These are phyloP conservation scores for Xerocomellus dryophilus DNA, from an alignment of 768 basidiomycete genomes.

Conservation along the genomic window DNA sequence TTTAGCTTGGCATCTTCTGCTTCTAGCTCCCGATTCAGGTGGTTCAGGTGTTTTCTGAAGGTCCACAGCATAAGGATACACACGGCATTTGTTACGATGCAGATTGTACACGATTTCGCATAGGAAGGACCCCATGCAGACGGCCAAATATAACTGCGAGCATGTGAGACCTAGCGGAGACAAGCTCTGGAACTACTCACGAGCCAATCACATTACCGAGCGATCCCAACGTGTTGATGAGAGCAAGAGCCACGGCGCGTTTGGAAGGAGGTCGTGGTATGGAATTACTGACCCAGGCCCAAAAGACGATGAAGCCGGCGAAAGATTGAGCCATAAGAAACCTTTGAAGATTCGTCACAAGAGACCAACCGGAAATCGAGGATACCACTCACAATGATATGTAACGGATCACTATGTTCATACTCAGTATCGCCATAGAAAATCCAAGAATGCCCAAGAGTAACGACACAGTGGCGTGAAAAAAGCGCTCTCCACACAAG, in stretches of 20 bases:
- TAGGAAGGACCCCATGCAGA: constrained; percentile 69
- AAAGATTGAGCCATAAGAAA: constrained; percentile 79
- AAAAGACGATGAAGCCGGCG: constrained; percentile 65
- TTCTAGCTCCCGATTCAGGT: constrained; percentile 41
- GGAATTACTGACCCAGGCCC: constrained; percentile 51
- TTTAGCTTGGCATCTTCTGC: constrained; percentile 36
- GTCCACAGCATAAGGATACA: constrained; percentile 48
- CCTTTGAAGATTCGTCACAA: constrained; percentile 33
- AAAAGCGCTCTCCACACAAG: constrained; percentile 63
- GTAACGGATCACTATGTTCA: constrained; percentile 62
- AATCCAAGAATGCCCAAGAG: constrained; percentile 65
- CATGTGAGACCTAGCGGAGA: constrained; percentile 4
- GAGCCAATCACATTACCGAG: constrained; percentile 83
- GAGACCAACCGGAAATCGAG: not conserved
- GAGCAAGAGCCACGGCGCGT: constrained; percentile 80
- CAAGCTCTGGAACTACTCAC: constrained; percentile 40
- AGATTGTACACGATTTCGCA: constrained; percentile 66
- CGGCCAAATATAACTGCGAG: constrained; percentile 62
- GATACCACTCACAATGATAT: constrained; percentile 50
- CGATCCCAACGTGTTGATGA: constrained; percentile 79
- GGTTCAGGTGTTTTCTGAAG: constrained; percentile 46
- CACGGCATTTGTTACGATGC: constrained; percentile 53
- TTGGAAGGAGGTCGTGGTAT: constrained; percentile 83
- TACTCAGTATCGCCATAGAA: constrained; percentile 58
- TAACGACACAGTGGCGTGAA: constrained; percentile 56